Evolutionary conservation across 495 filamentous ascomycete genomes (phyloP).

Genomic region (Talaromyces thailandensis): DNA sequence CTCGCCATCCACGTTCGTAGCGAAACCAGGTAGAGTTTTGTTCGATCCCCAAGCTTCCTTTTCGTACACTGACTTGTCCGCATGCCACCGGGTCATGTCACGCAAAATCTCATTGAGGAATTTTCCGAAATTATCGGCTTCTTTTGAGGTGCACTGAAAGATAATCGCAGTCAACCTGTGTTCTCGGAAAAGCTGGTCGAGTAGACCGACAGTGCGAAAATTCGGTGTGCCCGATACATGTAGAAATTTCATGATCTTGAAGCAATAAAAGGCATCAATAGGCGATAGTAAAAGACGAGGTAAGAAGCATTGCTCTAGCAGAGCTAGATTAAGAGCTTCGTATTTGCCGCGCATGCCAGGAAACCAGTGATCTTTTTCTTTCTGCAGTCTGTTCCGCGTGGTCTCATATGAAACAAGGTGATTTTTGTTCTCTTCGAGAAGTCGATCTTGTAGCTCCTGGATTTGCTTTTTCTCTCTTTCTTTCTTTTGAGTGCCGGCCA

Average conservation of each 20-base stretch:
- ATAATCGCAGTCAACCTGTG: slow-evolving; percentile 71
- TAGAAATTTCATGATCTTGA: slow-evolving; percentile 74
- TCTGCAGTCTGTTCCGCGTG: slow-evolving; percentile 52
- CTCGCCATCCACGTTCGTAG: slow-evolving; percentile 50
- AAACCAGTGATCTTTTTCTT: slow-evolving; percentile 80
- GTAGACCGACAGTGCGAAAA: slow-evolving; percentile 77
- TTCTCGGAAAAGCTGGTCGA: slow-evolving; percentile 76
- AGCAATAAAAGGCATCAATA: slow-evolving; percentile 78
- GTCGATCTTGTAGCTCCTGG: slow-evolving; percentile 47
- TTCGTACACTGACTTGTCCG: slow-evolving; percentile 64
- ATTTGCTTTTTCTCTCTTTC: slow-evolving; percentile 53
- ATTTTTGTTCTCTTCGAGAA: slow-evolving; percentile 61
- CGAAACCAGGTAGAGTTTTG: slow-evolving; percentile 60
- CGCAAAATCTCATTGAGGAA: slow-evolving; percentile 76
- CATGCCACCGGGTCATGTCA: slow-evolving; percentile 78
- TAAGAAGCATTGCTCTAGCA: slow-evolving; percentile 85
- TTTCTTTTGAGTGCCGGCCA: slow-evolving; percentile 52
- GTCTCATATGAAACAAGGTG: slow-evolving; percentile 57
- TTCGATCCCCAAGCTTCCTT: slow-evolving; percentile 62
- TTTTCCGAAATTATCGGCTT: slow-evolving; percentile 82
- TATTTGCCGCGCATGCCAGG: slow-evolving; percentile 47
- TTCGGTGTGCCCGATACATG: slow-evolving; percentile 74
- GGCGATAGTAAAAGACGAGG: slow-evolving; percentile 78
- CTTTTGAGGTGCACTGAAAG: slow-evolving; percentile 77
- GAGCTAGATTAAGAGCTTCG: slow-evolving; percentile 58